Evolutionary conservation across 768 basidiomycete species (phyloP).

Genomic region (Suillus bovinus): DNA sequence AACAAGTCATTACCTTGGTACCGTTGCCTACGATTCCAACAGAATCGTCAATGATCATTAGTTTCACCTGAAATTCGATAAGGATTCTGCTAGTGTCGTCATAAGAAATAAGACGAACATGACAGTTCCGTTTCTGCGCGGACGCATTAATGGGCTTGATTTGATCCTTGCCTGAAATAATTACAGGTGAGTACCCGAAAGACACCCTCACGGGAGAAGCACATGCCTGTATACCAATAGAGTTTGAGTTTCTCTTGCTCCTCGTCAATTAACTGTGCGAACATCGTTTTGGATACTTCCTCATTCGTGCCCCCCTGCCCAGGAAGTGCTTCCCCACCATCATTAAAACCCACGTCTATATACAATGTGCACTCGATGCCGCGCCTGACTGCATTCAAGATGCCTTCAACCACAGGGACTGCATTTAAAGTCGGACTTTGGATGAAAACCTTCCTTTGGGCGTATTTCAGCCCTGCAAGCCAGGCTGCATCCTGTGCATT

Average conservation of each 20-base stretch:
- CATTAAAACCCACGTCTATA: constrained; percentile 56
- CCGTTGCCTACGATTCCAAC: constrained; percentile 71
- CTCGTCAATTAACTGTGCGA: constrained; percentile 45
- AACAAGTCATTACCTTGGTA: constrained; percentile 47
- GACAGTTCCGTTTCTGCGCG: constrained; percentile 69
- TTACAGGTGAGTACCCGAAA: not conserved
- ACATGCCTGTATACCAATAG: constrained; percentile 52
- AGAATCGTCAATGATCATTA: constrained; percentile 65
- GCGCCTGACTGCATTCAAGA: constrained; percentile 59
- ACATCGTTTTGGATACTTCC: constrained; percentile 62
- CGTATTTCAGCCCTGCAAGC: constrained; percentile 63
- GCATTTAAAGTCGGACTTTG: constrained; percentile 78
- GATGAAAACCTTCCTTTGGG: constrained; percentile 64
- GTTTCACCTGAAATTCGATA: constrained; percentile 45
- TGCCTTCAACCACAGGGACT: constrained; percentile 55
- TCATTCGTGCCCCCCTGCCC: constrained; percentile 76
- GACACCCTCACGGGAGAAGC: constrained; percentile 4
- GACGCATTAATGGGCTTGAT: constrained; percentile 64
- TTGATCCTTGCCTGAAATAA: constrained; percentile 55
- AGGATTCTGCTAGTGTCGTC: not conserved
- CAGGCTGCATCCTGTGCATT: constrained; percentile 70
- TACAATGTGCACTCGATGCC: constrained; percentile 63
- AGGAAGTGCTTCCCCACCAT: constrained; percentile 62
- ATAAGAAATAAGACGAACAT: constrained; percentile 36
- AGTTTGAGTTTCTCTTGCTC: constrained; percentile 48